A percentile compares a stretch with the other conserved stretches of the same genome.
These are phyloP conservation scores for Penicillium sp. DNA, from an alignment of 2,329 filamentous ascomycete genomes.

Conservation along the genomic window DNA sequence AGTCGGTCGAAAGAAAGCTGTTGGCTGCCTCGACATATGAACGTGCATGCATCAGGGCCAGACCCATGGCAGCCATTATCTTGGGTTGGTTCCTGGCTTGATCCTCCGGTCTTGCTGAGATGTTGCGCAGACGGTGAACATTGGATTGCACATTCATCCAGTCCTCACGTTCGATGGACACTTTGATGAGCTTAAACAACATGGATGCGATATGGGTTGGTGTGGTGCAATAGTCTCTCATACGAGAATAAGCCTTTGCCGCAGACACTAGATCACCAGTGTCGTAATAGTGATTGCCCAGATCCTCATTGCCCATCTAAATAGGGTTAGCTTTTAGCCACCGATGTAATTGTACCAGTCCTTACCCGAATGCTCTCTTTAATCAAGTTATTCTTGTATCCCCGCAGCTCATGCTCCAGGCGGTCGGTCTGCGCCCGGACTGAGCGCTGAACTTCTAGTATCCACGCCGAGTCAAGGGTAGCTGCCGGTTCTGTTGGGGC, in stretches of 20 bases:
- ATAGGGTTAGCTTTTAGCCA: slow-evolving; percentile 3
- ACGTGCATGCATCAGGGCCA: slow-evolving; percentile 55
- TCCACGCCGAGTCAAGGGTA: slow-evolving; percentile 66
- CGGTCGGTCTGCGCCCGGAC: slow-evolving; percentile 67
- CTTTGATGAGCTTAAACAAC: slow-evolving; percentile 69
- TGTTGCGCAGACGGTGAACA: slow-evolving; percentile 53
- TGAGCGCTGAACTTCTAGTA: slow-evolving; percentile 60
- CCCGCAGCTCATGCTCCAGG: slow-evolving; percentile 80
- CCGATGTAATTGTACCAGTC: background rate
- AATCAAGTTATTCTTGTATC: slow-evolving; percentile 94
- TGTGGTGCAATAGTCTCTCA: slow-evolving; percentile 86
- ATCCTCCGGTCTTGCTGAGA: slow-evolving; percentile 55
- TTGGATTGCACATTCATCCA: slow-evolving; percentile 66
- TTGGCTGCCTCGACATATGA: slow-evolving; percentile 65
- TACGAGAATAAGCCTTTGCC: slow-evolving; percentile 72
- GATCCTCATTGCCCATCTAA: slow-evolving; percentile 90
- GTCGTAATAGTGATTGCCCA: slow-evolving; percentile 75
- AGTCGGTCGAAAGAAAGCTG: slow-evolving; percentile 63
- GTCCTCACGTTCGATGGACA: slow-evolving; percentile 70
- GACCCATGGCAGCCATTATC: slow-evolving; percentile 57
- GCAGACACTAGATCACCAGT: slow-evolving; percentile 71
- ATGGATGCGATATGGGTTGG: slow-evolving; percentile 79
- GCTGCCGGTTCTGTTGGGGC: slow-evolving; percentile 66
- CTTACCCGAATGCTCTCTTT: slow-evolving; percentile 90
- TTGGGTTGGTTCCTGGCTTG: slow-evolving; percentile 59